A percentile compares a stretch with the other conserved stretches of the same genome.
These are phyloP conservation scores for Ceratobasidium sp. DNA, from an alignment of 1,284 basidiomycete species.

Conservation along the genomic window DNA sequence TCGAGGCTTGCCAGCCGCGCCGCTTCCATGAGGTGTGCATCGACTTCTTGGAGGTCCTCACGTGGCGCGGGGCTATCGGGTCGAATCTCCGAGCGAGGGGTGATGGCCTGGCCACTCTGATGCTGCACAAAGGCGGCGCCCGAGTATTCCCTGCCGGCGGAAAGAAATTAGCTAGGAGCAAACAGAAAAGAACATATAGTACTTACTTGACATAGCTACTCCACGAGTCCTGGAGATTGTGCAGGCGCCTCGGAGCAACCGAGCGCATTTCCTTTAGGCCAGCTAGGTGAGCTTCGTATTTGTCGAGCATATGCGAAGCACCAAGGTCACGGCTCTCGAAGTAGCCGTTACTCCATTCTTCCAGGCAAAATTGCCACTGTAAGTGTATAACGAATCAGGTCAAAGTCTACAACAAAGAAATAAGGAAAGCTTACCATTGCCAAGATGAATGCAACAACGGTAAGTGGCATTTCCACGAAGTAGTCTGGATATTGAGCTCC, in stretches of 20 bases:
- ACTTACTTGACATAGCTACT: too few species aligned
- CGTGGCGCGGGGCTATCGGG: constrained; percentile 1
- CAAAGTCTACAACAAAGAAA: too few species aligned
- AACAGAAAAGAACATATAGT: too few species aligned
- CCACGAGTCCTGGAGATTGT: too few species aligned
- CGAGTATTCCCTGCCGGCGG: background rate
- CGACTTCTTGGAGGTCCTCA: too few species aligned
- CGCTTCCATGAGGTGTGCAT: too few species aligned
- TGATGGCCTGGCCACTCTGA: constrained; percentile 11
- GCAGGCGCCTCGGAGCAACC: too few species aligned
- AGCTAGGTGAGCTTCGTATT: constrained; percentile 32
- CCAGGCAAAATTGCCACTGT: constrained; percentile 22
- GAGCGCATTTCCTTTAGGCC: constrained; percentile 7
- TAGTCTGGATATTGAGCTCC: constrained; percentile 21
- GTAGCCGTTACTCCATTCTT: constrained; percentile 25
- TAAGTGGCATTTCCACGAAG: constrained; percentile 17
- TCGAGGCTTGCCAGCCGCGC: too few species aligned
- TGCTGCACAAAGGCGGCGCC: background rate
- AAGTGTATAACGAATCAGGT: background rate
- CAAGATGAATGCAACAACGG: constrained; percentile 17
- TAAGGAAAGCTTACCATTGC: constrained; percentile 15
- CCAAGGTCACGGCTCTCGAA: constrained; percentile 4
- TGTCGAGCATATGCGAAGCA: constrained; percentile 12
- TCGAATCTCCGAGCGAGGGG: constrained; percentile 4
- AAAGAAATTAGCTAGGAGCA: too few species aligned